Conservation (phyloP, 345 rosid species). For the Acer campestre region DNA sequence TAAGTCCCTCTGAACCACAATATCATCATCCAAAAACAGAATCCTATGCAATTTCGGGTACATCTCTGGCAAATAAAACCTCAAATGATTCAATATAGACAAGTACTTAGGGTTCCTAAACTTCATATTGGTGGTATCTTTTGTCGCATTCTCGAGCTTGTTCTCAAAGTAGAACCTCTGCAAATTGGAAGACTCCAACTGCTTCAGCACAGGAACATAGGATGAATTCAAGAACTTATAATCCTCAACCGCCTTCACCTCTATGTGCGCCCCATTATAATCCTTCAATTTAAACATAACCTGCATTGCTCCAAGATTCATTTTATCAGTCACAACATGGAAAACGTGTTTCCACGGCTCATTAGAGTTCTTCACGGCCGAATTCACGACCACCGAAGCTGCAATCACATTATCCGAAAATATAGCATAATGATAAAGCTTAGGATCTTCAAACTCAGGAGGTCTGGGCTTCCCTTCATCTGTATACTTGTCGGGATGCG, state of each 20-base stretch:
- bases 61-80: slow-evolving; percentile 97
- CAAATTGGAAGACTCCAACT: slow-evolving; percentile 82
- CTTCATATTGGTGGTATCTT: slow-evolving; percentile 94
- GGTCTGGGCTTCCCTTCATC: slow-evolving; percentile 73
- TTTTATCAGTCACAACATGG: slow-evolving; percentile 97
- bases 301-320: slow-evolving; percentile 99
- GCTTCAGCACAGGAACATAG: slow-evolving; percentile 88
- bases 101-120: slow-evolving; percentile 94
- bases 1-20: slow-evolving; percentile 95
- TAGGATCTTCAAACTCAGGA: slow-evolving; percentile 78
- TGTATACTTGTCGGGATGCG: slow-evolving; percentile 73
- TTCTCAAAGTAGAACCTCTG: slow-evolving; percentile 96
- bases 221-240: slow-evolving; percentile 90
- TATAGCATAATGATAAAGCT: slow-evolving; percentile 86
- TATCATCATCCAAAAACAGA: slow-evolving; percentile 89
- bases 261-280: slow-evolving; percentile 87
- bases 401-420: slow-evolving; percentile 94
- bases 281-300: slow-evolving; percentile 94
- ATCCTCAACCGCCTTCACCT: slow-evolving; percentile 99
- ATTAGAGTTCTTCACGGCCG: slow-evolving; percentile 89
- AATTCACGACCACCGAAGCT: slow-evolving; percentile 94
- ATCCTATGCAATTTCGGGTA: slow-evolving; percentile 86
- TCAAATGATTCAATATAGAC: slow-evolving; percentile 91
- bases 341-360: slow-evolving; percentile 96
- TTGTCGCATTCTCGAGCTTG: slow-evolving; percentile 88